Percentiles rank a stretch among this genome's conserved stretches.
Conservation (phyloP, 352 stramenopile species). For the Pythium pyrilobum region DNA sequence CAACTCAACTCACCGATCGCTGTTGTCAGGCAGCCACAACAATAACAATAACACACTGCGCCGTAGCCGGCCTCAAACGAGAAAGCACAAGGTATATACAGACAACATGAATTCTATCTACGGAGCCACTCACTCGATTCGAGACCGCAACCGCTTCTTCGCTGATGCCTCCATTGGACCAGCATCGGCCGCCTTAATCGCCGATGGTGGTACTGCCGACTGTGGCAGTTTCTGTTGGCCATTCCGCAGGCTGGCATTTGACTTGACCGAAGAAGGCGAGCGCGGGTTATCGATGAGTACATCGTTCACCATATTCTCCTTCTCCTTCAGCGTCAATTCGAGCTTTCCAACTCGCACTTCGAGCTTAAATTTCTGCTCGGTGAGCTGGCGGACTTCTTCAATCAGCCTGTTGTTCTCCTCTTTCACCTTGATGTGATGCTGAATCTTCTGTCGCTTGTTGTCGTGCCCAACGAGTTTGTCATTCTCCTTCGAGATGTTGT, state of each 20-base stretch:
- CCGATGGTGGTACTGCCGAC: background rate
- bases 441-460: conserved; percentile 80
- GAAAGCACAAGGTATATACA: background rate
- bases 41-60: background rate
- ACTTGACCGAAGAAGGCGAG: conserved; percentile 9
- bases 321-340: conserved; percentile 49
- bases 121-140: conserved; percentile 11
- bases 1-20: background rate
- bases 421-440: conserved; percentile 78
- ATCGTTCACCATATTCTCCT: conserved; percentile 55
- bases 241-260: conserved; percentile 3
- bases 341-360: conserved; percentile 43
- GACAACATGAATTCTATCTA: conserved; percentile 7
- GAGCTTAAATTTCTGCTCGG: conserved; percentile 58
- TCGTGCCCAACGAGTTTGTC: conserved; percentile 74
- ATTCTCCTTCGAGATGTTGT: conserved; percentile 44
- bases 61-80: too few species aligned
- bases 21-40: too few species aligned
- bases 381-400: conserved; percentile 59
- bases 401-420: conserved; percentile 78
- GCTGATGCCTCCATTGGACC: background rate
- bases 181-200: background rate
- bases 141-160: conserved; percentile 16
- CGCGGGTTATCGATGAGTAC: background rate
- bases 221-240: background rate